Conservation (phyloP, 352 stramenopile genomes). For the Phytophthora kernoviae region DNA sequence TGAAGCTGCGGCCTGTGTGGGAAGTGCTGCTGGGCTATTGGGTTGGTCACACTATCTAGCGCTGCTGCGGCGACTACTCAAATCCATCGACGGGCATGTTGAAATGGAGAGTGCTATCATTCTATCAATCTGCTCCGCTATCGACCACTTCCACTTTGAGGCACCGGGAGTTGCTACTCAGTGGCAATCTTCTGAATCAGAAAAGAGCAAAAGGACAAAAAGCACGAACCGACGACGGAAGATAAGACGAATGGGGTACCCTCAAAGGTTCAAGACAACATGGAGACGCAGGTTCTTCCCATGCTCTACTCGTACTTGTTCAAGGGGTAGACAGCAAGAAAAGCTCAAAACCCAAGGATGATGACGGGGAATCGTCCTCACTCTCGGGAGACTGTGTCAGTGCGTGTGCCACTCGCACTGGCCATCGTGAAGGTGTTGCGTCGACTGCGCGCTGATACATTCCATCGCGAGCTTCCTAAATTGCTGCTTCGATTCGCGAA, state of each 20-base stretch:
- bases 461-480: constrained; percentile 94
- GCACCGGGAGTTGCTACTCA: constrained; percentile 43
- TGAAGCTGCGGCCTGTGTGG: constrained; percentile 94
- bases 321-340: constrained; percentile 89
- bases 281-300: constrained; percentile 81
- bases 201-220: constrained; percentile 4
- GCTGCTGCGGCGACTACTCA: constrained; percentile 91
- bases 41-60: constrained; percentile 97
- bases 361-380: constrained; percentile 49
- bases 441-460: constrained; percentile 88
- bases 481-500: constrained; percentile 93
- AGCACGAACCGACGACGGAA: constrained; percentile 15
- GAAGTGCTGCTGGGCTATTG: constrained; percentile 90
- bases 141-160: constrained; percentile 98
- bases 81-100: constrained; percentile 90
- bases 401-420: constrained; percentile 94
- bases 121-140: constrained; percentile 91
- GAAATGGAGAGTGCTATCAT: constrained; percentile 94
- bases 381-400: constrained; percentile 40
- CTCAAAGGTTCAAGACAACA: constrained; percentile 81
- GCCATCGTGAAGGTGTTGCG: constrained; percentile 97
- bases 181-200: constrained; percentile 26
- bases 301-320: constrained; percentile 88
- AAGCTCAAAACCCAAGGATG: constrained; percentile 45
- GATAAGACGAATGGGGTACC: constrained; percentile 13